Conservation (phyloP, 1,139 yeast species). For the Yamadazyma jaroonii region DNA sequence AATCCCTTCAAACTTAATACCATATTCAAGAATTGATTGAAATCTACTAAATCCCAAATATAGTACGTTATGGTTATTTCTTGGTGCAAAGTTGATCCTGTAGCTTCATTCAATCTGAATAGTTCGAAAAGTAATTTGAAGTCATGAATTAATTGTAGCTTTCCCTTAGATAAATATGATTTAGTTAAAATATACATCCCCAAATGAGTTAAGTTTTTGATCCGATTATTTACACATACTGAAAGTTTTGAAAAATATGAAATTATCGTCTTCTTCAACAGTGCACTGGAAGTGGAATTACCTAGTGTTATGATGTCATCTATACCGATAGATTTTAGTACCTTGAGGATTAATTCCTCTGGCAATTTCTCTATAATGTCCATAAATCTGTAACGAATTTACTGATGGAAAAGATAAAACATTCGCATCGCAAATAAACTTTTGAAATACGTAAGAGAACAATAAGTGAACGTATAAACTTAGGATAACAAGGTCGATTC, state of each 20-base stretch:
- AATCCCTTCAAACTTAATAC: slow-evolving; percentile 4
- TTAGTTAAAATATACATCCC: slow-evolving; percentile 14
- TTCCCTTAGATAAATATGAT: slow-evolving; percentile 10
- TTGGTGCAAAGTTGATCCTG: slow-evolving; percentile 3
- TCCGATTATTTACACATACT: slow-evolving; percentile 12
- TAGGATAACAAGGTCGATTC: too few relatives aligned
- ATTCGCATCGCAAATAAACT: slow-evolving; percentile 1
- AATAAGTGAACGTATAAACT: too few relatives aligned
- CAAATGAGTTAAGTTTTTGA: slow-evolving; percentile 10
- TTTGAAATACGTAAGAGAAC: too few relatives aligned
- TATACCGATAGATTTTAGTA: slow-evolving; percentile 9
- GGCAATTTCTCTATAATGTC: slow-evolving; percentile 8
- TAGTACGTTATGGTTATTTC: slow-evolving; percentile 20
- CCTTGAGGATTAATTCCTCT: slow-evolving; percentile 7
- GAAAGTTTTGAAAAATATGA: not conserved
- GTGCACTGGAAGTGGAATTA: too few relatives aligned
- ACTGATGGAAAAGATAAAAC: slow-evolving; percentile 5
- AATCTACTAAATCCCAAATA: slow-evolving; percentile 20
- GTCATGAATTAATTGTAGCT: slow-evolving; percentile 2
- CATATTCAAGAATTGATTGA: slow-evolving; percentile 14
- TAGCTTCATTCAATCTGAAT: slow-evolving; percentile 4
- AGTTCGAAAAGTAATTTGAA: slow-evolving; percentile 7
- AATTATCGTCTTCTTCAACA: not conserved
- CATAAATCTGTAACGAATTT: slow-evolving; percentile 1
- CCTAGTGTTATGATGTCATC: slow-evolving; percentile 8